Evolutionary conservation across 208 protist species (phyloP).

Genomic region (Wallacemonas collosoma): DNA sequence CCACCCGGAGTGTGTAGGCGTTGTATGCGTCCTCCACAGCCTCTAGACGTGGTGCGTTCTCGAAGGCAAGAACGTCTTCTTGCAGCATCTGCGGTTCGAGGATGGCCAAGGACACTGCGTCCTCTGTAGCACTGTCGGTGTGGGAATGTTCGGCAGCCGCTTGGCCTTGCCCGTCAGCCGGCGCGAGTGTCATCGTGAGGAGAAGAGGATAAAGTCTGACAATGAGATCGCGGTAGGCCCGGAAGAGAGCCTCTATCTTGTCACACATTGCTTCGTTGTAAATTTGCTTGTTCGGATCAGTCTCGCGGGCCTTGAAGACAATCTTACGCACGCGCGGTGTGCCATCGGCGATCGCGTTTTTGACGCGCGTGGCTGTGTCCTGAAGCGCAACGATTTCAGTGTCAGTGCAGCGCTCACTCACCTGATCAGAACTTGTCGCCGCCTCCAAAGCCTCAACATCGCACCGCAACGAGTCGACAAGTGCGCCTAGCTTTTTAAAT

Average conservation of each 20-base stretch:
- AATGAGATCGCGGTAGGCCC: constrained; percentile 33
- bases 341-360: constrained; percentile 26
- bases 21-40: constrained; percentile 44
- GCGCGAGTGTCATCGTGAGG: not conserved
- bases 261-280: constrained; percentile 91
- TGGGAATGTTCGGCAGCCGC: not conserved
- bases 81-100: not conserved
- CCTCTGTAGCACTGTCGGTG: not conserved
- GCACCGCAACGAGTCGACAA: constrained; percentile 34
- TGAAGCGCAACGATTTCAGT: not conserved
- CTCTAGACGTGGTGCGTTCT: constrained; percentile 34
- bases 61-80: constrained; percentile 11
- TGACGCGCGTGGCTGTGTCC: constrained; percentile 23
- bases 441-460: constrained; percentile 24
- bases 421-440: not conserved
- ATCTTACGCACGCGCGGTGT: constrained; percentile 68
- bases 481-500: constrained; percentile 62
- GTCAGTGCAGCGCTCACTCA: not conserved
- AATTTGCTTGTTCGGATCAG: constrained; percentile 81
- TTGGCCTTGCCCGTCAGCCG: not conserved
- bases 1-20: constrained; percentile 40
- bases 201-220: constrained; percentile 16
- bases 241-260: constrained; percentile 76
- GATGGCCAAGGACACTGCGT: not conserved
- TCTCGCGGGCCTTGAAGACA: constrained; percentile 67